phyloP scores from a whole-genome alignment of 2,329 filamentous ascomycete genomes.

The Whalleya microplaca region DNA sequence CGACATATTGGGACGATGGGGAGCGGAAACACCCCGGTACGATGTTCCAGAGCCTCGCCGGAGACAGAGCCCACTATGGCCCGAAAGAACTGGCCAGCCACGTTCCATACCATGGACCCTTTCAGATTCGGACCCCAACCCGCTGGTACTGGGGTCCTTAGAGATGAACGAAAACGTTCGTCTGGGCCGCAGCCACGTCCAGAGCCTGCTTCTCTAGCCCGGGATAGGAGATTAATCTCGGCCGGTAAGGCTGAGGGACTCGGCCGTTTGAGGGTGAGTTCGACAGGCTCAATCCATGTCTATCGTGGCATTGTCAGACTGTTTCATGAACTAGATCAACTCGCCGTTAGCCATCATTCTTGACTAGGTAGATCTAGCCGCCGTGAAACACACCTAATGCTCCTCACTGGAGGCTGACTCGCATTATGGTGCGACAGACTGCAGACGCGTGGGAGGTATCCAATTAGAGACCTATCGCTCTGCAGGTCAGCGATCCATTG shows the following conservation, averaged over 20 bases:
- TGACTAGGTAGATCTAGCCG: neutral
- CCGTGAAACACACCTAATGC: neutral
- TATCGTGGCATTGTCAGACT: neutral
- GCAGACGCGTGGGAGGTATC: neutral
- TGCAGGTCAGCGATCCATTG: neutral
- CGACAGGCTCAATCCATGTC: neutral
- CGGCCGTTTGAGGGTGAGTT: neutral
- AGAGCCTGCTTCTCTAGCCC: conserved; percentile 27
- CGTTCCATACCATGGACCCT: neutral
- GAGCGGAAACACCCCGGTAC: neutral
- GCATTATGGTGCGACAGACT: neutral
- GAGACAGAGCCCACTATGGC: neutral
- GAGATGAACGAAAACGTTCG: conserved; percentile 10
- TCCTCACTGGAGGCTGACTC: neutral
- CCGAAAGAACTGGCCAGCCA: neutral
- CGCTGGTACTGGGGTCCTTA: conserved; percentile 14
- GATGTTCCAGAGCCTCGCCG: neutral
- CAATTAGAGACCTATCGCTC: neutral
- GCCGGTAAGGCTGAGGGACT: conserved; percentile 3
- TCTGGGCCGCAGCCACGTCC: conserved; percentile 16
- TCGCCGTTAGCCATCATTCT: neutral
- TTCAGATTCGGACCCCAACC: conserved; percentile 1
- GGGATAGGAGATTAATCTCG: neutral
- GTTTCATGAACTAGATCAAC: neutral
- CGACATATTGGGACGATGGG: neutral